Evolutionary conservation across 202 grass and related monocot species (phyloP).

Genomic region (Dendrocalamus latiflorus): DNA sequence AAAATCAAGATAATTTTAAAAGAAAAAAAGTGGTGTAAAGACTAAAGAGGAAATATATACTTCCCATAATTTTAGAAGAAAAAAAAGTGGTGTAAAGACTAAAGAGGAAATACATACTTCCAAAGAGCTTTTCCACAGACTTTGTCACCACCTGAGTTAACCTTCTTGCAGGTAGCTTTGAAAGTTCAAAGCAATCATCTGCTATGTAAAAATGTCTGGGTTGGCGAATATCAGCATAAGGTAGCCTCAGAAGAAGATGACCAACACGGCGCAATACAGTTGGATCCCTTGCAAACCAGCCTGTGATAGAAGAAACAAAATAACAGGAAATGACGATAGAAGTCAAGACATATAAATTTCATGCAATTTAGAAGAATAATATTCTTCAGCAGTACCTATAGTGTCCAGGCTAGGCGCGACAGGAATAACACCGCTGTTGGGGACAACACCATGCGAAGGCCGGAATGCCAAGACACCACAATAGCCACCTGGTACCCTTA

Average conservation of each 20-base stretch:
- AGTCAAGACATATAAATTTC: neutral
- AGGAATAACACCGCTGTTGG: slow-evolving; percentile 70
- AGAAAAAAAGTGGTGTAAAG: slow-evolving; percentile 7
- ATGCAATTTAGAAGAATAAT: neutral
- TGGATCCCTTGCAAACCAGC: slow-evolving; percentile 85
- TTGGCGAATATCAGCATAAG: slow-evolving; percentile 73
- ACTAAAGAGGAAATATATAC: slow-evolving; percentile 59
- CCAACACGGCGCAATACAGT: slow-evolving; percentile 76
- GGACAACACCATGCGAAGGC: slow-evolving; percentile 74
- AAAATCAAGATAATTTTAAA: neutral
- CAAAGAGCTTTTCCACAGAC: slow-evolving; percentile 87
- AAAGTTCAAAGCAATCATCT: slow-evolving; percentile 87
- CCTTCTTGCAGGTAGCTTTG: slow-evolving; percentile 75
- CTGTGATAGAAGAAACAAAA: slow-evolving; percentile 33
- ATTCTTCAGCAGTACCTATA: slow-evolving; percentile 49
- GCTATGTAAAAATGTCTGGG: too few species aligned
- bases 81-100: too few species aligned
- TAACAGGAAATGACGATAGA: neutral
- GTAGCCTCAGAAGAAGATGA: slow-evolving; percentile 70
- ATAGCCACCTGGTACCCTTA: slow-evolving; percentile 84
- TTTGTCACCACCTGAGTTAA: slow-evolving; percentile 82
- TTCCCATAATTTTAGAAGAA: too few species aligned
- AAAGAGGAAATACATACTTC: too few species aligned
- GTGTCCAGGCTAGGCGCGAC: slow-evolving; percentile 88
- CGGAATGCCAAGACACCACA: slow-evolving; percentile 85